phyloP scores from a whole-genome alignment of 371 early-diverging fungal species.

The Actinomortierella wolfii region DNA sequence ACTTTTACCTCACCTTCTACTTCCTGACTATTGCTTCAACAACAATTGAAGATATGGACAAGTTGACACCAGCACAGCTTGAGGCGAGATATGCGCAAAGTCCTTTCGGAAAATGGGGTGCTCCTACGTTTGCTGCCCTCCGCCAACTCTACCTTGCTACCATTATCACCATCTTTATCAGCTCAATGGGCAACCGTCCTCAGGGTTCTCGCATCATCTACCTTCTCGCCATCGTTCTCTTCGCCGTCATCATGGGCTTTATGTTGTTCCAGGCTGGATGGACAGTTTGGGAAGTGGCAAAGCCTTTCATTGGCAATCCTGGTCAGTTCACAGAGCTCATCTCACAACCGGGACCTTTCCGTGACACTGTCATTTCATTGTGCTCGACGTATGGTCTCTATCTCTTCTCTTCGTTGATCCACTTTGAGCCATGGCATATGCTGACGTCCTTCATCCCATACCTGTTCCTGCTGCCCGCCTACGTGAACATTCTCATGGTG shows the following conservation, averaged over 20 bases:
- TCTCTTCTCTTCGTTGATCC: constrained; percentile 71
- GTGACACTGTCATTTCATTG: constrained; percentile 84
- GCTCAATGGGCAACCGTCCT: constrained; percentile 79
- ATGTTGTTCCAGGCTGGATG: constrained; percentile 72
- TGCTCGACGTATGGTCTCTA: constrained; percentile 87
- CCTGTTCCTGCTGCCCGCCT: constrained; percentile 78
- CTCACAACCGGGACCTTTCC: constrained; percentile 57
- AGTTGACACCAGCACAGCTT: too few relatives aligned
- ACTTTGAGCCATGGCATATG: constrained; percentile 96
- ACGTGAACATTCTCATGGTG: constrained; percentile 88
- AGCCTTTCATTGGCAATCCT: constrained; percentile 25
- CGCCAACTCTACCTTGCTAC: constrained; percentile 65
- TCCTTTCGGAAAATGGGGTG: constrained; percentile 52
- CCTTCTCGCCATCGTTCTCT: constrained; percentile 64
- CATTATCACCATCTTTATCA: constrained; percentile 71
- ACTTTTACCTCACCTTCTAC: constrained; percentile 72
- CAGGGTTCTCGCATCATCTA: constrained; percentile 74
- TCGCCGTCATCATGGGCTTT: constrained; percentile 75
- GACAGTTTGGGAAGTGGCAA: constrained; percentile 53
- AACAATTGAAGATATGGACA: too few relatives aligned
- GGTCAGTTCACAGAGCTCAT: constrained; percentile 10
- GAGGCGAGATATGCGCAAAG: too few relatives aligned
- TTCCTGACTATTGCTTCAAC: constrained; percentile 51
- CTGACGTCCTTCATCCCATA: constrained; percentile 88
- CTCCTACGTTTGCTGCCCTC: constrained; percentile 52